Evolutionary conservation across 306 rosid genomes (phyloP).

Genomic region (Adenanthera pavonina): DNA sequence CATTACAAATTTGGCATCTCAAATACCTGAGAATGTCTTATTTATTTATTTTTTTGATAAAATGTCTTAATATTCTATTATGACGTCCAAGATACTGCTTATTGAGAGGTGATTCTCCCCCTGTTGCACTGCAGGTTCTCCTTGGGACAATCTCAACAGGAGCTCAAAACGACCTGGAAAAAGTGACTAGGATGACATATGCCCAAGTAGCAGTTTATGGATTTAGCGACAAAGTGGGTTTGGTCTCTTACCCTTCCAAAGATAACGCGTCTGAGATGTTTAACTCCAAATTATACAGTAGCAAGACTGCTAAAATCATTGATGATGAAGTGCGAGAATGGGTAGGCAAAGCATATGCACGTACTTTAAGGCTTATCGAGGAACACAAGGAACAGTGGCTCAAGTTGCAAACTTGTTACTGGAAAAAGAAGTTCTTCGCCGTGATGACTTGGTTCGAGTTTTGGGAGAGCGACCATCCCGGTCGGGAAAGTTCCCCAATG

Average conservation of each 20-base stretch:
- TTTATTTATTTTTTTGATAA: background rate
- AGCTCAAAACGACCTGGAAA: constrained; percentile 94
- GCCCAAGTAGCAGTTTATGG: constrained; percentile 96
- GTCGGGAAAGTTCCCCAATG: background rate
- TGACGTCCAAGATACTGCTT: too few relatives aligned
- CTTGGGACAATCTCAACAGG: constrained; percentile 89
- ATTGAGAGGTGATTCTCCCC: background rate
- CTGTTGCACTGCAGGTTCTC: constrained; percentile 57
- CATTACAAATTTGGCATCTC: too few relatives aligned
- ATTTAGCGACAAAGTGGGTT: constrained; percentile 93
- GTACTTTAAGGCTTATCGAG: constrained; percentile 64
- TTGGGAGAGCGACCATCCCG: constrained; percentile 82
- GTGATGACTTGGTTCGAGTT: constrained; percentile 67
- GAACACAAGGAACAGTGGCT: constrained; percentile 83
- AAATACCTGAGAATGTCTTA: too few relatives aligned
- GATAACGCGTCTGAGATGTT: constrained; percentile 67
- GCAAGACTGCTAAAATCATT: constrained; percentile 78
- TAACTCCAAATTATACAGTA: constrained; percentile 74
- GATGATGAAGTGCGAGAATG: constrained; percentile 88
- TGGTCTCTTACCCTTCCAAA: constrained; percentile 82
- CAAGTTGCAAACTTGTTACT: constrained; percentile 85
- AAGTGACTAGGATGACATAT: constrained; percentile 95
- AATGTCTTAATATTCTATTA: background rate
- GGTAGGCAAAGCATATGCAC: constrained; percentile 75
- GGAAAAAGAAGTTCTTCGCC: constrained; percentile 95